Evolutionary conservation across 768 basidiomycete species (phyloP), one percentile per base, ranked within the genome.

Genomic region (Cystofilobasidium ferigula): DNA sequence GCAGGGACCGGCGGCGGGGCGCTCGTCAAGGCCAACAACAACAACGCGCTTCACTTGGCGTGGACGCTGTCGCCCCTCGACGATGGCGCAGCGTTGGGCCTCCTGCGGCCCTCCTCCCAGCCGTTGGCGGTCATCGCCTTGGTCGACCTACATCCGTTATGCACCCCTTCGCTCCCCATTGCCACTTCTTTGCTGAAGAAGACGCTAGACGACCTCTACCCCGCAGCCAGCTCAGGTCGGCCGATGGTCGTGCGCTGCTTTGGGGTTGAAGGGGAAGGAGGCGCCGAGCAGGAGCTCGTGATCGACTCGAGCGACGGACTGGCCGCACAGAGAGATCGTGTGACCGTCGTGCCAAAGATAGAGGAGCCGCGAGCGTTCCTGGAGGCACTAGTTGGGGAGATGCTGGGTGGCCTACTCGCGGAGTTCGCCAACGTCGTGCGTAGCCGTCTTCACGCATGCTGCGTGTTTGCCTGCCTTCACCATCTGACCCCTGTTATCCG

Each of bases 61-160:
- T 98, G 85, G 73, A 16, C 88, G 86, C 3, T 84, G 82, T 4
- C 83, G 85, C n/a, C 80, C 78, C 64, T 82, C 86, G 58, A 22
- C 24, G 22, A n/a, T 4, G 36, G 10, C 1, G 35, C 38, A 1
- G 36, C 26, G 9, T 77, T 95, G 53, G 81, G 86, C 48, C 80
- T 93, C 53, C 79, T 97, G 69, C 83, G 78, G 69, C 53, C 75
- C 68, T 58, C 76, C 84, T 47, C 83, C 83, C 57, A 92, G 87
- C 85, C 91, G 2, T 78, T 97, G 22, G 90, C 87, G 26, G 85
- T 94, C 61, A 85, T 99, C 71, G 95, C 93, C 13, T 81, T 99
- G 36, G 84, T 90, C 30, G 82, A 85, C 35, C 86, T 67, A 2
- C 59, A 51, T 35, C 35, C 45, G 24, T 32, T 57, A n/a, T 51